These are phyloP conservation scores for Colletotrichum paranaense DNA, from an alignment of 2,329 filamentous ascomycete species.

Conservation along the genomic window DNA sequence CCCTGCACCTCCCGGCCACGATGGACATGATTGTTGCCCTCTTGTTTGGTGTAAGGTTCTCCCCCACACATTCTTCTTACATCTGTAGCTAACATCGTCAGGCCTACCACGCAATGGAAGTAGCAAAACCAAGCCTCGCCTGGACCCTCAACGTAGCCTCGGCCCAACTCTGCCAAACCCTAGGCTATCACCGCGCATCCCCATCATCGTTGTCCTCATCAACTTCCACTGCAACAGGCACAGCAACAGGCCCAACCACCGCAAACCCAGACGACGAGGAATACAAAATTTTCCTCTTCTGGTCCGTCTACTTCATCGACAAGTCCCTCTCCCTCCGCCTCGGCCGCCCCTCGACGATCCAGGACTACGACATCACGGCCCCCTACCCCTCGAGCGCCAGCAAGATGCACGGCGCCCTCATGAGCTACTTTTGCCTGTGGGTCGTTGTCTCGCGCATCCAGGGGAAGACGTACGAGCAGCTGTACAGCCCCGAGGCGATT, in stretches of 20 bases:
- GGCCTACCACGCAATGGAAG: slow-evolving; percentile 46
- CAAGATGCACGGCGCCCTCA: slow-evolving; percentile 43
- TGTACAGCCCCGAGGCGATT: slow-evolving; percentile 60
- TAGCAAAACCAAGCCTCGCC: slow-evolving; percentile 46
- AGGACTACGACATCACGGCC: slow-evolving; percentile 66
- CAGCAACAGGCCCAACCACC: no score
- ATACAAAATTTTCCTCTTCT: slow-evolving; percentile 61
- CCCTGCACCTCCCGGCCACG: slow-evolving; percentile 46
- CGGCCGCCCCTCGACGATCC: slow-evolving; percentile 63
- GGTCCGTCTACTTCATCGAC: slow-evolving; percentile 67
- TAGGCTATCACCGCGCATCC: slow-evolving; percentile 44
- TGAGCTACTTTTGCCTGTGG: slow-evolving; percentile 58
- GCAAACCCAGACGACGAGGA: slow-evolving; percentile 39
- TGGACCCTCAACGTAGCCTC: slow-evolving; percentile 47
- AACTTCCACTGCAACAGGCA: no score
- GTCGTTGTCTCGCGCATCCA: slow-evolving; percentile 64
- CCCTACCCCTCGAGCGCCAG: slow-evolving; percentile 47
- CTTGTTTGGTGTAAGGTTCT: not conserved
- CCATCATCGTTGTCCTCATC: no score
- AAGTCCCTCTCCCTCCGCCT: slow-evolving; percentile 66
- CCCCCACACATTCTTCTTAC: no score
- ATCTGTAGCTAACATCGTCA: slow-evolving; percentile 6
- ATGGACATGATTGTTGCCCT: slow-evolving; percentile 40
- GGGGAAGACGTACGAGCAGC: slow-evolving; percentile 64
- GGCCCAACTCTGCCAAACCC: slow-evolving; percentile 45